Conservation (phyloP, 75 land plant species). For the Selaginella tamariscina region DNA sequence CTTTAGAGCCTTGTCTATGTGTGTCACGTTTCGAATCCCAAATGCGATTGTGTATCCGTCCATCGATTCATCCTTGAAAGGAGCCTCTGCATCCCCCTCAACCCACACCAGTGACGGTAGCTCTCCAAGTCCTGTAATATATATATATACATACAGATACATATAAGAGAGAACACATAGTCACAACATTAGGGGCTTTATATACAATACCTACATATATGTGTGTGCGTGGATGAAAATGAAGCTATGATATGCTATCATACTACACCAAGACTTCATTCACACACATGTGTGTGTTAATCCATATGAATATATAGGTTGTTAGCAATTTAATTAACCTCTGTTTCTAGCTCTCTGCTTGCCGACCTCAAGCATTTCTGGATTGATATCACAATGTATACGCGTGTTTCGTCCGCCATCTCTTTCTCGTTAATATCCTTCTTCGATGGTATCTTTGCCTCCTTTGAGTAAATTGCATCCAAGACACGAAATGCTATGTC, state of each 20-base stretch:
- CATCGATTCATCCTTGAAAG: constrained; percentile 61
- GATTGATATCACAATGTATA: constrained; percentile 95
- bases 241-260: too few species aligned
- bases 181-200: too few species aligned
- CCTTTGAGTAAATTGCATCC: neutral
- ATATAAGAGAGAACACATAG: too few species aligned
- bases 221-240: too few species aligned
- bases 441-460: neutral
- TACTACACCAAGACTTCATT: too few species aligned
- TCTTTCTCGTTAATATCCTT: constrained; percentile 14
- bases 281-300: too few species aligned
- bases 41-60: constrained; percentile 98
- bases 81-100: constrained; percentile 94
- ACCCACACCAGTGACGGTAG: constrained; percentile 55
- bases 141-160: too few species aligned
- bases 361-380: constrained; percentile 78
- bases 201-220: too few species aligned
- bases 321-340: constrained; percentile 33
- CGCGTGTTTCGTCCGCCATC: constrained; percentile 46
- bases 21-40: constrained; percentile 98
- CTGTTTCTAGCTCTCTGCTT: constrained; percentile 57
- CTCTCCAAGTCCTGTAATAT: constrained; percentile 47
- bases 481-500: constrained; percentile 12
- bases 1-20: constrained; percentile 76
- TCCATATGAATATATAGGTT: neutral